Percentiles rank a stretch among this genome's conserved stretches.
Evolutionary conservation across 106 monocot genomes (phyloP).

Genomic region (Dendrobium huoshanense): DNA sequence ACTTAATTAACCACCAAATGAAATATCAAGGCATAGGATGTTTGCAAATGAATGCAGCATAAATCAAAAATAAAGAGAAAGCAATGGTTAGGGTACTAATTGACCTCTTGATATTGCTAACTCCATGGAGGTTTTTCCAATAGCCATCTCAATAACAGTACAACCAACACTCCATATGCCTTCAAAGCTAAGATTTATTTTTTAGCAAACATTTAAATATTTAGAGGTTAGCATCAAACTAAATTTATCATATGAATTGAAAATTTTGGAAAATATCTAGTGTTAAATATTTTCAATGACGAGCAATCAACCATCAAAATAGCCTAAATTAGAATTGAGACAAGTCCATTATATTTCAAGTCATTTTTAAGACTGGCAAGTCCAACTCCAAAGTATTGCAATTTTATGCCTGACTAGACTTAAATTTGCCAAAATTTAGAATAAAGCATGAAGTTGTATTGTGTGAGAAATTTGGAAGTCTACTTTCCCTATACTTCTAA

Average conservation of each 20-base stretch:
- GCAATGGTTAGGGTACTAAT: neutral
- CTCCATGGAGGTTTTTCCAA: conserved; percentile 99
- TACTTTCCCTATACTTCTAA: no score
- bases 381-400: no score
- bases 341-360: no score
- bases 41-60: neutral
- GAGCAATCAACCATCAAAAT: neutral
- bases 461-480: no score
- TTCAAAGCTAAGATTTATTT: conserved; percentile 51
- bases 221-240: neutral
- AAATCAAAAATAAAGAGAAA: neutral
- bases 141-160: conserved; percentile 99
- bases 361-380: no score
- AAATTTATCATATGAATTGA: neutral
- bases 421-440: no score
- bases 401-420: no score
- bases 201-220: neutral
- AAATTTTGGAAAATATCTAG: neutral
- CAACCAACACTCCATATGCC: conserved; percentile 99
- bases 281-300: neutral
- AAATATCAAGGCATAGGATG: neutral
- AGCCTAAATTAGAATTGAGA: neutral
- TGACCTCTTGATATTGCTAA: conserved; percentile 88
- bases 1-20: neutral
- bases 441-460: no score